phyloP scores from a whole-genome alignment of 1,284 basidiomycete species.

The Rhizoctonia solani region DNA sequence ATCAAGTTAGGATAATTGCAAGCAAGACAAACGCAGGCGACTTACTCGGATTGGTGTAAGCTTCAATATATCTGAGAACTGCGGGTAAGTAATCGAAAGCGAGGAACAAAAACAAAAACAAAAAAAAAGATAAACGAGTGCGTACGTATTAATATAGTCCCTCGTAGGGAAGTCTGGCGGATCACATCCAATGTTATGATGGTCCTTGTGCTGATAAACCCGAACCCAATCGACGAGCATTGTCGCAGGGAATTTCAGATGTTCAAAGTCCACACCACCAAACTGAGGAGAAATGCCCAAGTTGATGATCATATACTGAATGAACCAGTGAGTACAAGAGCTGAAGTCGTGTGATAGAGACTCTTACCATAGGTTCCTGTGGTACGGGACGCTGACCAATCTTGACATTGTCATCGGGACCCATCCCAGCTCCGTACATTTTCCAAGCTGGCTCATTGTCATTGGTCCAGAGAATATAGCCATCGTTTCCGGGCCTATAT shows the following conservation, averaged over 20 bases:
- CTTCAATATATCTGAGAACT: not conserved
- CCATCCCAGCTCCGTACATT: slow-evolving; percentile 51
- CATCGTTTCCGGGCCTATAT: slow-evolving; percentile 47
- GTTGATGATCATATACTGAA: slow-evolving; percentile 46
- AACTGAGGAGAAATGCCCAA: slow-evolving; percentile 52
- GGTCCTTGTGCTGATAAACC: slow-evolving; percentile 47
- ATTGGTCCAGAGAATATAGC: slow-evolving; percentile 51
- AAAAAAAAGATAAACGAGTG: not conserved
- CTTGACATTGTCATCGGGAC: slow-evolving; percentile 47
- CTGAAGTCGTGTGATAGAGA: not conserved
- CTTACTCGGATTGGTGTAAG: slow-evolving; percentile 9
- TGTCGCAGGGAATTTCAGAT: slow-evolving; percentile 46
- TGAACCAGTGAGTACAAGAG: not conserved
- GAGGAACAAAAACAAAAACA: no score
- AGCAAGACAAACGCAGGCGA: not conserved
- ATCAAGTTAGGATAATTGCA: not conserved
- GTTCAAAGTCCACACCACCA: slow-evolving; percentile 45
- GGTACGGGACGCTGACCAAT: slow-evolving; percentile 53
- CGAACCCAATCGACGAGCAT: slow-evolving; percentile 53
- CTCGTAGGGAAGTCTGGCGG: slow-evolving; percentile 50
- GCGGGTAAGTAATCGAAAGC: no score
- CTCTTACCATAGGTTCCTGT: slow-evolving; percentile 49
- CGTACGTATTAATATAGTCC: slow-evolving; percentile 43
- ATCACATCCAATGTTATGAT: slow-evolving; percentile 51
- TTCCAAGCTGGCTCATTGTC: slow-evolving; percentile 51